These are phyloP conservation scores for Tolypocladium nubicola DNA, from an alignment of 2,329 filamentous ascomycete genomes.

Conservation along the genomic window DNA sequence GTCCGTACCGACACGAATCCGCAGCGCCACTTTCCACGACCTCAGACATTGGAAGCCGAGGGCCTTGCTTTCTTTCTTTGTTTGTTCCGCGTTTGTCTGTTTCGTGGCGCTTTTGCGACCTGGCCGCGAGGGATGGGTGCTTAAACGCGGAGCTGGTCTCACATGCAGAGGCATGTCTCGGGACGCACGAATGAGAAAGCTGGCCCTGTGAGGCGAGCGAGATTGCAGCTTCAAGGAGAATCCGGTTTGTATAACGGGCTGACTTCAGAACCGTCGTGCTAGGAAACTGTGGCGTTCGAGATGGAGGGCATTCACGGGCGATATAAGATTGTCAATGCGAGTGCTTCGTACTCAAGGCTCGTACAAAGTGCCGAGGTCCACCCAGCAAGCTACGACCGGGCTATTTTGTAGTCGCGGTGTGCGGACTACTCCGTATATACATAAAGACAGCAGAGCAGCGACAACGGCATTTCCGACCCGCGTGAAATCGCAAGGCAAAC, in stretches of 20 bases:
- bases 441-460: neutral
- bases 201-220: neutral
- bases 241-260: neutral
- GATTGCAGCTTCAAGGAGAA: neutral
- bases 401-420: neutral
- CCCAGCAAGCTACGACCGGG: neutral
- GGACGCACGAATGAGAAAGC: neutral
- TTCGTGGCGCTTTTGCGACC: neutral
- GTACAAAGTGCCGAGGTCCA: neutral
- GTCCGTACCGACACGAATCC: neutral
- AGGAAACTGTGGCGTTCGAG: neutral
- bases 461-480: neutral
- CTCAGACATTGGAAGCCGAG: neutral
- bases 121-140: neutral
- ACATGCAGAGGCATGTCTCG: neutral
- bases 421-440: too few relatives aligned
- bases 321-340: neutral
- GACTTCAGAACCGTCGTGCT: neutral
- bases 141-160: neutral
- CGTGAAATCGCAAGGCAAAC: neutral
- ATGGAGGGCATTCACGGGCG: neutral
- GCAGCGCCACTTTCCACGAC: neutral
- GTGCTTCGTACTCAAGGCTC: neutral
- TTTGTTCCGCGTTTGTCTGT: neutral
- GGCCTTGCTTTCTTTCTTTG: neutral